Percentiles rank a stretch among this genome's conserved stretches.
Evolutionary conservation across 2,329 filamentous ascomycete genomes (phyloP).

Genomic region (Drechslerella stenobrocha): DNA sequence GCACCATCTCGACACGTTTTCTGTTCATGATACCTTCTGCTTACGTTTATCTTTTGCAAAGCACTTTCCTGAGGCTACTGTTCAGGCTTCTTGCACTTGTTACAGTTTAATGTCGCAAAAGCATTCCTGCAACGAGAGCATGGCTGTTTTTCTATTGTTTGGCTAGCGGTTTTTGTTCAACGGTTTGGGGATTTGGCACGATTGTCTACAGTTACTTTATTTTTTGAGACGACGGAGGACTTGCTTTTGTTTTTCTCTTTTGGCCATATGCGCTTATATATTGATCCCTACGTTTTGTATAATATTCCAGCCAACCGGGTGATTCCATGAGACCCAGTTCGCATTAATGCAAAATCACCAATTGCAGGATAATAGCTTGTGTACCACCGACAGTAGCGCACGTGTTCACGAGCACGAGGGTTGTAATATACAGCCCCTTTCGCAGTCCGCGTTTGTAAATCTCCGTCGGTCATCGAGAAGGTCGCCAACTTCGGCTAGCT

Average conservation of each 20-base stretch:
- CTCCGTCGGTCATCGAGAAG: too few species aligned
- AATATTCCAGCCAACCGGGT: slow-evolving; percentile 1
- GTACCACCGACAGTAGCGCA: too few species aligned
- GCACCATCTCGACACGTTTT: slow-evolving; percentile 1
- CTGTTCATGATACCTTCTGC: neutral
- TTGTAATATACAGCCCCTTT: too few species aligned
- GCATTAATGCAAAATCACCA: too few species aligned
- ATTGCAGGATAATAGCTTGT: neutral
- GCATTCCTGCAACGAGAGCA: slow-evolving; percentile 23
- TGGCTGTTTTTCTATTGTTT: slow-evolving; percentile 7
- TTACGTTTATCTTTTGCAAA: slow-evolving; percentile 1
- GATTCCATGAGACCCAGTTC: slow-evolving; percentile 8
- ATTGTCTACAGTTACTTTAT: neutral
- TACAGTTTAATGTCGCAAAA: slow-evolving; percentile 15
- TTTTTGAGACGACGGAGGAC: too few species aligned
- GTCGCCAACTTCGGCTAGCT: too few species aligned
- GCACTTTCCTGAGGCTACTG: neutral
- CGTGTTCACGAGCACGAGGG: too few species aligned
- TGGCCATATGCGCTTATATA: too few species aligned
- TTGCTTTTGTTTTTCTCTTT: too few species aligned
- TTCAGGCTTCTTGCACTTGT: neutral
- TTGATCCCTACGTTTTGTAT: neutral
- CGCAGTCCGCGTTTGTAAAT: too few species aligned
- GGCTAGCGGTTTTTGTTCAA: slow-evolving; percentile 2
- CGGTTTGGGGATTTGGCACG: neutral